phyloP scores from a whole-genome alignment of 2,329 filamentous ascomycete genomes.

The Westerdykella sp. region DNA sequence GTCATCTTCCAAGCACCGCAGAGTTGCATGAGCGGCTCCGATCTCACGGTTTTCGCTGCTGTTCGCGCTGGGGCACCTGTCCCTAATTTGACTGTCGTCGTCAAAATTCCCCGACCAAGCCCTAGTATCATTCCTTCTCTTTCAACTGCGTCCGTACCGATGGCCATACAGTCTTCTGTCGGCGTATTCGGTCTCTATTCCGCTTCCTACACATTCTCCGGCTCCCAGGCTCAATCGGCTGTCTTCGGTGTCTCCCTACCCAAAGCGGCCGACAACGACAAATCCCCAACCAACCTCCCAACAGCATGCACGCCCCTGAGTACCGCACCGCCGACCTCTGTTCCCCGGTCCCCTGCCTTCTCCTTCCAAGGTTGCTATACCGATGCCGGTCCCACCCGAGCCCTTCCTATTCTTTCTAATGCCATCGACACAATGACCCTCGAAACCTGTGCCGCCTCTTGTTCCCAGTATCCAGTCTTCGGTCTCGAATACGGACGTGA shows the following conservation, averaged over 20 bases:
- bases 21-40: constrained; percentile 45
- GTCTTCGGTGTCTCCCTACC: constrained; percentile 18
- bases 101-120: constrained; percentile 17
- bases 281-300: constrained; percentile 11
- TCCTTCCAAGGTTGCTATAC: too few species aligned
- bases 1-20: constrained; percentile 52
- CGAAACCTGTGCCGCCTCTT: too few species aligned
- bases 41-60: constrained; percentile 21
- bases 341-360: neutral
- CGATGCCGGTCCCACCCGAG: too few species aligned
- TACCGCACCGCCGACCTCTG: constrained; percentile 3
- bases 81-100: constrained; percentile 15
- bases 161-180: constrained; percentile 19
- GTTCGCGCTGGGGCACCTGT: constrained; percentile 12
- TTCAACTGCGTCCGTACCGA: constrained; percentile 16
- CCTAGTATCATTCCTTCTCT: constrained; percentile 19
- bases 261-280: constrained; percentile 14
- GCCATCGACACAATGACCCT: too few species aligned
- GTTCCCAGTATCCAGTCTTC: too few species aligned
- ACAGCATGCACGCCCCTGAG: constrained; percentile 13
- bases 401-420: too few species aligned
- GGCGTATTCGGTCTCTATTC: constrained; percentile 24
- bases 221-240: constrained; percentile 10
- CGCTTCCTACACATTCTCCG: constrained; percentile 13
- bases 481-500: too few species aligned